Evolutionary conservation across 495 filamentous ascomycete species (phyloP).

Genomic region (Lichenothelia convexa): DNA sequence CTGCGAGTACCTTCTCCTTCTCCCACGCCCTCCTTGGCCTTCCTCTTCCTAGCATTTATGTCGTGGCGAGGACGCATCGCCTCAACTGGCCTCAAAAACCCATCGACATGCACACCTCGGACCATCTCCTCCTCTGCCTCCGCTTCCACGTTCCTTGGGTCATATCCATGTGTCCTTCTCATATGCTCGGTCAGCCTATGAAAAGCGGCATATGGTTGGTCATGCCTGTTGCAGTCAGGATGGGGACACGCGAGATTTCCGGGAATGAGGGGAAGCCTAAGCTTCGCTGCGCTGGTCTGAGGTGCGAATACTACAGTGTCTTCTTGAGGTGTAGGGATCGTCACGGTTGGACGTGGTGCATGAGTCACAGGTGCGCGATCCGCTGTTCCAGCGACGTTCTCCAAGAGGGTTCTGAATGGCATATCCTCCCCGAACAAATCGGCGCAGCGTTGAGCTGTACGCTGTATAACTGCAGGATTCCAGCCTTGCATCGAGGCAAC

Average conservation of each 20-base stretch:
- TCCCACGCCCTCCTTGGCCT: background rate
- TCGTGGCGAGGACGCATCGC: too few relatives aligned
- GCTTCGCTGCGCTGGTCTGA: background rate
- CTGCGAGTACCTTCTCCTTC: background rate
- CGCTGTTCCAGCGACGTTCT: conserved; percentile 1
- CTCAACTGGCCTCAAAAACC: conserved; percentile 7
- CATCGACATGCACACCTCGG: conserved; percentile 9
- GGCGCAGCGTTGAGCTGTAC: conserved; percentile 50
- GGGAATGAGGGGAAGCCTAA: background rate
- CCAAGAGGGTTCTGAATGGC: conserved; percentile 30
- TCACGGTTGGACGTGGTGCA: too few relatives aligned
- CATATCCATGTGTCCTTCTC: background rate
- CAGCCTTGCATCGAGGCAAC: conserved; percentile 54
- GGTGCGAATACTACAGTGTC: background rate
- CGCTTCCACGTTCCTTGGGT: background rate
- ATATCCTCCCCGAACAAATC: conserved; percentile 50
- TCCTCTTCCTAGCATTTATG: conserved; percentile 1
- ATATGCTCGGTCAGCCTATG: background rate
- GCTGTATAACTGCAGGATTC: conserved; percentile 37
- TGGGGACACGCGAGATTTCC: background rate
- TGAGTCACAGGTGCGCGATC: background rate
- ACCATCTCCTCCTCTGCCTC: conserved; percentile 3
- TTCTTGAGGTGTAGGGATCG: too few relatives aligned
- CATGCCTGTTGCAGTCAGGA: background rate
- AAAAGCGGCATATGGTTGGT: background rate